These are phyloP conservation scores for Lojkania enalia DNA, from an alignment of 2,329 filamentous ascomycete species.

Conservation along the genomic window DNA sequence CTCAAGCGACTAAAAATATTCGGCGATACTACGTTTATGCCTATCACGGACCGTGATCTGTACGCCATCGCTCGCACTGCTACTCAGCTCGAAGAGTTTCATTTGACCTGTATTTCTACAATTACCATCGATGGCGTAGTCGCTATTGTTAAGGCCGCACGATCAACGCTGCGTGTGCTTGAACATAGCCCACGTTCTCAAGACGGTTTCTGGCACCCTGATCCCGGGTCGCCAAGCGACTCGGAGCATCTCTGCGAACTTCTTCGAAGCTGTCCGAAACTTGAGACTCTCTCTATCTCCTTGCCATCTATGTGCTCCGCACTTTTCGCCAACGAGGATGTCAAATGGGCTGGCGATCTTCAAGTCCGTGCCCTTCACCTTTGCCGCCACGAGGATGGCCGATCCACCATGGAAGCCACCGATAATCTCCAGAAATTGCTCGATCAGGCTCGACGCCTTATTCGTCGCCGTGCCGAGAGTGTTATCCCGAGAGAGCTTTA, in stretches of 20 bases:
- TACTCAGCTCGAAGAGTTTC: constrained; percentile 55
- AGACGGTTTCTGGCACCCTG: constrained; percentile 57
- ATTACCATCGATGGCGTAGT: constrained; percentile 58
- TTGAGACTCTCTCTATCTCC: constrained; percentile 54
- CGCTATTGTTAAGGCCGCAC: constrained; percentile 55
- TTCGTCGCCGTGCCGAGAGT: constrained; percentile 43
- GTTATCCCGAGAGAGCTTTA: constrained; percentile 45
- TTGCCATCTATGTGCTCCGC: constrained; percentile 53
- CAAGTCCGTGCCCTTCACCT: constrained; percentile 55
- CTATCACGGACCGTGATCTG: constrained; percentile 55
- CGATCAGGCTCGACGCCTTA: constrained; percentile 47
- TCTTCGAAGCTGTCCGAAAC: constrained; percentile 50
- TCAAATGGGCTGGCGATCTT: constrained; percentile 52
- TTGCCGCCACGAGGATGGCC: constrained; percentile 47
- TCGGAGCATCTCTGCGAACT: constrained; percentile 55
- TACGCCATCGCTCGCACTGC: constrained; percentile 56
- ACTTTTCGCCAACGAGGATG: constrained; percentile 51
- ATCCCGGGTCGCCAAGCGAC: constrained; percentile 49
- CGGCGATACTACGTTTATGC: constrained; percentile 58
- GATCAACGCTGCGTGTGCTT: constrained; percentile 53
- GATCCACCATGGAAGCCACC: constrained; percentile 40
- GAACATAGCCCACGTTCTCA: constrained; percentile 58
- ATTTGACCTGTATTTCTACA: constrained; percentile 58
- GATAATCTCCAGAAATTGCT: constrained; percentile 47
- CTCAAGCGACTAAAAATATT: constrained; percentile 58